Evolutionary conservation across 163 green algal species (phyloP).

Genomic region (Chlamydomonas reinhardtii): DNA sequence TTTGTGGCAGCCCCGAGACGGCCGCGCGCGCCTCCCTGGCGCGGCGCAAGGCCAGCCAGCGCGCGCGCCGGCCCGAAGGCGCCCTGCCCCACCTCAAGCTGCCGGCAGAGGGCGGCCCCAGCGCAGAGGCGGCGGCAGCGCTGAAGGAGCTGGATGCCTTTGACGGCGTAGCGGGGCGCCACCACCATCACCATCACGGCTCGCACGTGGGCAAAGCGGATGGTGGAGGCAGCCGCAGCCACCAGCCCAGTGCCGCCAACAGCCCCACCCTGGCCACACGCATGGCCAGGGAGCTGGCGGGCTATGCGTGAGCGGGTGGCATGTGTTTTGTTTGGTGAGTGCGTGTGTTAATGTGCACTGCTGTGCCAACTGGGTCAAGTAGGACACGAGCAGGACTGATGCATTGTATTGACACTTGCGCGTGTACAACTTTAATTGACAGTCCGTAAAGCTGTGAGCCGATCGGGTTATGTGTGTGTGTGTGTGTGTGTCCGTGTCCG

Average conservation of each 20-base stretch:
- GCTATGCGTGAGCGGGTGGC: not conserved
- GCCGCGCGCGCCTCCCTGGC: not conserved
- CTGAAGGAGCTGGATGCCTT: constrained; percentile 32
- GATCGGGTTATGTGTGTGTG: too few relatives aligned
- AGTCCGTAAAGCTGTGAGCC: too few relatives aligned
- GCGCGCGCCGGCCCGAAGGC: too few relatives aligned
- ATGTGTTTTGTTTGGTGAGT: not conserved
- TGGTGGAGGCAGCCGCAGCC: not conserved
- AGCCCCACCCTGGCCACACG: not conserved
- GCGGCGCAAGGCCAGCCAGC: not conserved
- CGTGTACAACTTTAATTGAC: too few relatives aligned
- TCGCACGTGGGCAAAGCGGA: not conserved
- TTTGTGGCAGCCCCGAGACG: not conserved
- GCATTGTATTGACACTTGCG: too few relatives aligned
- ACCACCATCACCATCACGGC: too few relatives aligned
- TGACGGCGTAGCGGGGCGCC: not conserved
- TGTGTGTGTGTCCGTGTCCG: too few relatives aligned
- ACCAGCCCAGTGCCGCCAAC: too few relatives aligned
- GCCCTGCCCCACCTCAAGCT: constrained; percentile 1
- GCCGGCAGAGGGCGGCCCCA: not conserved
- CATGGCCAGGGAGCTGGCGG: not conserved
- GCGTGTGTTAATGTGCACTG: too few relatives aligned
- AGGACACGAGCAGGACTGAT: too few relatives aligned
- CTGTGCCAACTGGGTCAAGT: too few relatives aligned
- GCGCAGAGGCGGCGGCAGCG: constrained; percentile 15